Evolutionary conservation across 2,329 filamentous ascomycete genomes (phyloP).

Genomic region (Emergomyces pasteurianus): DNA sequence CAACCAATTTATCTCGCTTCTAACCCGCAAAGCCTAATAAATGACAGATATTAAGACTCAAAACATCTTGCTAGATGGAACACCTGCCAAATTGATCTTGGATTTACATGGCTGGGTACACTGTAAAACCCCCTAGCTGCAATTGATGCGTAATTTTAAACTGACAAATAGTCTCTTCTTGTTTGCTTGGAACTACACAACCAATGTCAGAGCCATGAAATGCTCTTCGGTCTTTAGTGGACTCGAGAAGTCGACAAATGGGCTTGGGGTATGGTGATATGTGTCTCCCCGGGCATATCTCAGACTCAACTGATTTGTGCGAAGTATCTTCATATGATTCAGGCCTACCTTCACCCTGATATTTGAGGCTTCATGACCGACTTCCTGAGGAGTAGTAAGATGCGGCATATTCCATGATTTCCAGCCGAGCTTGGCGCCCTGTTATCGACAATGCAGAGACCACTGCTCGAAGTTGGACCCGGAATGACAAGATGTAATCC

Average conservation of each 20-base stretch:
- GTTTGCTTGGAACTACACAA: constrained; percentile 1
- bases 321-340: constrained; percentile 6
- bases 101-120: constrained; percentile 3
- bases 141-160: not conserved
- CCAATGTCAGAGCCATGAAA: constrained; percentile 4
- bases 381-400: constrained; percentile 2
- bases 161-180: not conserved
- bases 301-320: not conserved
- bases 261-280: constrained; percentile 5
- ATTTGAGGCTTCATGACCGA: constrained; percentile 5
- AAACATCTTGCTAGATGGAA: constrained; percentile 4
- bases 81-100: constrained; percentile 2
- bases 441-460: constrained; percentile 3
- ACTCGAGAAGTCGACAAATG: constrained; percentile 5
- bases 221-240: constrained; percentile 4
- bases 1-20: not conserved
- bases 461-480: not conserved
- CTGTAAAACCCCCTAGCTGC: not conserved
- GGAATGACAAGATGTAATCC: not conserved
- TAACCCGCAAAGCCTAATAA: not conserved
- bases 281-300: not conserved
- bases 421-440: not conserved
- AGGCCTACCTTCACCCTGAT: constrained; percentile 4
- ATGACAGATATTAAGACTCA: constrained; percentile 5
- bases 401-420: constrained; percentile 5